phyloP scores from a whole-genome alignment of 352 stramenopile genomes.

The Pythium coloratum region DNA sequence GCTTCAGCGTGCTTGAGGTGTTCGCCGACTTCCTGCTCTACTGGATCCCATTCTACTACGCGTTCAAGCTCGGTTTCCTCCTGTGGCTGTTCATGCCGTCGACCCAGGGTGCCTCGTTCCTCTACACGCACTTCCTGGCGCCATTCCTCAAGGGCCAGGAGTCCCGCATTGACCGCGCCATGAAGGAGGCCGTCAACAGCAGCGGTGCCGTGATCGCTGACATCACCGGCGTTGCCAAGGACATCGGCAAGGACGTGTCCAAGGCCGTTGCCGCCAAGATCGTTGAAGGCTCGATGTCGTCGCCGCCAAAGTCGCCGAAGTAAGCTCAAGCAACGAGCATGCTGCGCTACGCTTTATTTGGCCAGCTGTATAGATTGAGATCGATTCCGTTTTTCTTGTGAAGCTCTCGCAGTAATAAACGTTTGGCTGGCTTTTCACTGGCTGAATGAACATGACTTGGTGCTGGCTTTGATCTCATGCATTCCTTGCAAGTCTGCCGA shows the following conservation, averaged over 20 bases:
- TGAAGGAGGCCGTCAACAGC: slow-evolving; percentile 81
- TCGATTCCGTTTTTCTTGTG: slow-evolving; percentile 21
- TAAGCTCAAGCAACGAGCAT: neutral
- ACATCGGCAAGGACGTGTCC: slow-evolving; percentile 73
- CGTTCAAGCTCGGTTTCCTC: slow-evolving; percentile 97
- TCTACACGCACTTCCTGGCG: slow-evolving; percentile 94
- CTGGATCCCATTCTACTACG: slow-evolving; percentile 98
- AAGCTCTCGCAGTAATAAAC: slow-evolving; percentile 22
- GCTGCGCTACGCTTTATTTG: neutral
- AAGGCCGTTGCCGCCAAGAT: slow-evolving; percentile 78
- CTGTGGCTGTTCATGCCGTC: slow-evolving; percentile 97
- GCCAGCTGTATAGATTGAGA: slow-evolving; percentile 34
- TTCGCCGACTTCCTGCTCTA: slow-evolving; percentile 96
- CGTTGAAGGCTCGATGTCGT: slow-evolving; percentile 49
- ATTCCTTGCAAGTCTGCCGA: slow-evolving; percentile 7
- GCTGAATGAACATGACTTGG: neutral
- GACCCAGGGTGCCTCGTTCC: slow-evolving; percentile 93
- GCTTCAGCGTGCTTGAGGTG: slow-evolving; percentile 96
- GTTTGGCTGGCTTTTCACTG: slow-evolving; percentile 10
- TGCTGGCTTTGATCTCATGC: neutral
- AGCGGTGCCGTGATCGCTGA: slow-evolving; percentile 77
- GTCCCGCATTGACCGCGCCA: slow-evolving; percentile 79
- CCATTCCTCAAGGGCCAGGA: slow-evolving; percentile 86
- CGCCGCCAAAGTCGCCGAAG: slow-evolving; percentile 29
- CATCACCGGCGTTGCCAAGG: slow-evolving; percentile 72